Evolutionary conservation across 805 yeast genomes (phyloP).

Genomic region (Kluyveromyces wickerhamii): DNA sequence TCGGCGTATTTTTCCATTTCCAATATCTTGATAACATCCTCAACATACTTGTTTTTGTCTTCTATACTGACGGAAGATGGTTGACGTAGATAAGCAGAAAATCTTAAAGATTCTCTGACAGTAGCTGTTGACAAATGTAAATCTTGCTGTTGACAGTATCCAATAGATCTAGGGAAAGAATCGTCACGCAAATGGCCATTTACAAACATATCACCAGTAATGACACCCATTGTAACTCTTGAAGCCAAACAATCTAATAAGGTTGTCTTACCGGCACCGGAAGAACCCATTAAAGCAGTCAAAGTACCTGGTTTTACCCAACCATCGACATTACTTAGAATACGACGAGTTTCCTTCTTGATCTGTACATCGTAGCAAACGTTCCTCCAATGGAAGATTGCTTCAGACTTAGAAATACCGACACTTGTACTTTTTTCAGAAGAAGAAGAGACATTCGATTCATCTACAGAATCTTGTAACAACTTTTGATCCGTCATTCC

Average conservation of each 20-base stretch:
- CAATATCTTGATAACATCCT: conserved; percentile 53
- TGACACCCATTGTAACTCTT: conserved; percentile 61
- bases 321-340: conserved; percentile 62
- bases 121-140: conserved; percentile 61
- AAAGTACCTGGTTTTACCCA: conserved; percentile 80
- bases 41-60: conserved; percentile 63
- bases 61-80: conserved; percentile 45
- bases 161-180: conserved; percentile 70
- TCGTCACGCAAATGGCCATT: conserved; percentile 56
- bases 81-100: conserved; percentile 67
- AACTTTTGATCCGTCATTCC: conserved; percentile 17
- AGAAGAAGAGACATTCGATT: conserved; percentile 6
- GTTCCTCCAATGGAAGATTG: conserved; percentile 71
- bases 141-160: conserved; percentile 79
- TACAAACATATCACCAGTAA: conserved; percentile 65
- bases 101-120: conserved; percentile 65
- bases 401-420: conserved; percentile 30
- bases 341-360: conserved; percentile 50
- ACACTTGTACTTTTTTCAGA: conserved; percentile 19
- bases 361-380: conserved; percentile 63
- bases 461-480: conserved; percentile 17
- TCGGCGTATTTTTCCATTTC: conserved; percentile 68
- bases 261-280: conserved; percentile 85
- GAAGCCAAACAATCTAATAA: conserved; percentile 64
- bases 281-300: conserved; percentile 78